These are phyloP conservation scores for Amyloporia xantha DNA, from an alignment of 768 basidiomycete species.

Conservation along the genomic window DNA sequence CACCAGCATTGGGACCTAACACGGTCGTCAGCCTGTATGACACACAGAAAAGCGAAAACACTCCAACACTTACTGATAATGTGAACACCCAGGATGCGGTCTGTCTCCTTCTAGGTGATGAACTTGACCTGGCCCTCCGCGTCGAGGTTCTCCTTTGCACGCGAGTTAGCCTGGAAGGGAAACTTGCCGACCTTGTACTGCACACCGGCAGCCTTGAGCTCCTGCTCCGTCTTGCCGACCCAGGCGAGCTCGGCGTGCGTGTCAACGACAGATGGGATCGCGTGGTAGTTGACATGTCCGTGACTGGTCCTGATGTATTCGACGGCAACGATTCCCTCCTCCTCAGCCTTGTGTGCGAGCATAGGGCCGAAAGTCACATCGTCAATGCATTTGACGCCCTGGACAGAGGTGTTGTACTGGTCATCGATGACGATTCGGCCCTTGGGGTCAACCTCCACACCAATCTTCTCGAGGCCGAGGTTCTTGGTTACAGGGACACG, in stretches of 20 bases:
- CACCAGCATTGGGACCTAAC: slow-evolving; percentile 84
- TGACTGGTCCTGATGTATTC: slow-evolving; percentile 90
- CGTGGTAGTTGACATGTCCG: slow-evolving; percentile 95
- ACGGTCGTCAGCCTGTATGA: not conserved
- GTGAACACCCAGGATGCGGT: slow-evolving; percentile 87
- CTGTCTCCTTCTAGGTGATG: slow-evolving; percentile 91
- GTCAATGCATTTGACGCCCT: slow-evolving; percentile 92
- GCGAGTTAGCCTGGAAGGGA: slow-evolving; percentile 92
- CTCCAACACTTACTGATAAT: slow-evolving; percentile 68
- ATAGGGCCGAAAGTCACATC: slow-evolving; percentile 99
- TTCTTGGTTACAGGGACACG: slow-evolving; percentile 87
- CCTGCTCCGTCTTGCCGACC: slow-evolving; percentile 98
- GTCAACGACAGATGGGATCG: slow-evolving; percentile 94
- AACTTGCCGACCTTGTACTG: slow-evolving; percentile 92
- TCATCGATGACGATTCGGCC: slow-evolving; percentile 92
- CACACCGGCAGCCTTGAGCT: slow-evolving; percentile 84
- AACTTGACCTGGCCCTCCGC: slow-evolving; percentile 94
- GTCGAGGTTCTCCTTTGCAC: slow-evolving; percentile 95
- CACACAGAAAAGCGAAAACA: not conserved
- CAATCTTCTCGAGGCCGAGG: slow-evolving; percentile 84
- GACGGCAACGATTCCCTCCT: slow-evolving; percentile 94
- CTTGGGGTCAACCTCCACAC: slow-evolving; percentile 84
- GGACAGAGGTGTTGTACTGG: slow-evolving; percentile 88
- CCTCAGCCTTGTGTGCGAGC: slow-evolving; percentile 98
- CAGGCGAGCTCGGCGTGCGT: slow-evolving; percentile 91